Base-by-base conservation (phyloP, 805 yeast genomes). In the Middelhovenomyces tepae region DNA sequence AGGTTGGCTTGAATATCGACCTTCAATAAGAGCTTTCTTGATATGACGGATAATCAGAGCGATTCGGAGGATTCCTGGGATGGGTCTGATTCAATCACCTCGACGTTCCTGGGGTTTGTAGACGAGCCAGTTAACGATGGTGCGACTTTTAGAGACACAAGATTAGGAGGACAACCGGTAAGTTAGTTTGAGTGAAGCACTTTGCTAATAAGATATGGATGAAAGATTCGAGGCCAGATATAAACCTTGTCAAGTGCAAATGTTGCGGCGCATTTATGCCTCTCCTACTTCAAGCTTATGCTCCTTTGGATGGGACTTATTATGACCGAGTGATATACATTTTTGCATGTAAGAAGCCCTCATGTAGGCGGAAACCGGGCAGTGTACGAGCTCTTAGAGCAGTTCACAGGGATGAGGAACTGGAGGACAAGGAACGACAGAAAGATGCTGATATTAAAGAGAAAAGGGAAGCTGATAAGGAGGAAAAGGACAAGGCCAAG, bases 291-390 rank as follows among this genome's bases (percentile, higher is more conserved):
- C 97, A 91, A 53, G 79, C 89, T 1, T 79, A 69, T 56, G 79
- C 94, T 0, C 93, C 94, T 1, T 56, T 87, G 26, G 83, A 76
- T 21, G 69, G 69, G 22, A 65, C 77, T 7, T 62, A 74, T 26
- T 85, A 87, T 50, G 95, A 84, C 47, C 71, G 98, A 39, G 75
- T 75, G 3, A 56, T 91, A 11, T 91, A 89, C 49, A 67, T 91
- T 0, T 82, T 89, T 52, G 74, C 76, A 2, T 91, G 98, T 57
- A 50, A 61, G 11, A 69, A 71, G 27, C 60, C 72, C 15, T 45
- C 57, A 0, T 91, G 98, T 54, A 68, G 79, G 28, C 66, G 83
- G 41, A 70, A 72, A 44, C 64, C 69, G 3, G 94, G 94, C 4
- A 64, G 81, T 1, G 63, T 86, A 2, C 72, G 80, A 44, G 86